Evolutionary conservation across 1,284 basidiomycete genomes (phyloP), one percentile per base, ranked within the genome.

Genomic region (Cryptococcus neoformans): DNA sequence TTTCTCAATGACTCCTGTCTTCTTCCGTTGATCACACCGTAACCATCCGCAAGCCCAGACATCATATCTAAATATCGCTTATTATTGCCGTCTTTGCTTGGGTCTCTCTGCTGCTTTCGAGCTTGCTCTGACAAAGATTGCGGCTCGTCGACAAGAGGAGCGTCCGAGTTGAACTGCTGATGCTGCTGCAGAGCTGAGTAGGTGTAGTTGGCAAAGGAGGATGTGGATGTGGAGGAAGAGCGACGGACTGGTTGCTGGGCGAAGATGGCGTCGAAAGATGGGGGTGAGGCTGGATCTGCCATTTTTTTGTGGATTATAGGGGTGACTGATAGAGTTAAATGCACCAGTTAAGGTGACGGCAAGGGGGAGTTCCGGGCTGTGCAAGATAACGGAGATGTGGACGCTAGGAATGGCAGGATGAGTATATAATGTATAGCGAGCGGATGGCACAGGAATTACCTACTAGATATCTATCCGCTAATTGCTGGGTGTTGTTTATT

Each of bases 251-350:
- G 57, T 54, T 60, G 58, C 44, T 62, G 60, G 7, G 51, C 56
- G 54, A 64, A 70, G 51, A 70, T 64, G 34, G 64, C 55, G 53
- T 66, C 66, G 51, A 70, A 68, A 17, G 63, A 62, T 1, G 67
- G 67, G 37, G 56, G 50, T 11, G 55, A 53, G 44, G 36, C 45
- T 35, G 57, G 57, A 16, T 64, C 62, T 6, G 63, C 44, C 65
- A 67, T 67, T n/a, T 50, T 58, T 28, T 28, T 28, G 44, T n/a
- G 42, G 42, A 44, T 44, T n/a, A 11, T n/a, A 16, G 42, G n/a
- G 42, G 8, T 4, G n/a, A 44, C 8, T 16, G n/a, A 44, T 7
- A n/a, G 8, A 21, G 8, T 44, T n/a, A 21, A 44, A 4, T n/a
- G 28, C 28, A 4, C 28, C 28, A 28, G 28, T 28, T 4, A 28